Evolutionary conservation across 2,329 filamentous ascomycete genomes (phyloP).

Genomic region (Colletotrichum sublineola): DNA sequence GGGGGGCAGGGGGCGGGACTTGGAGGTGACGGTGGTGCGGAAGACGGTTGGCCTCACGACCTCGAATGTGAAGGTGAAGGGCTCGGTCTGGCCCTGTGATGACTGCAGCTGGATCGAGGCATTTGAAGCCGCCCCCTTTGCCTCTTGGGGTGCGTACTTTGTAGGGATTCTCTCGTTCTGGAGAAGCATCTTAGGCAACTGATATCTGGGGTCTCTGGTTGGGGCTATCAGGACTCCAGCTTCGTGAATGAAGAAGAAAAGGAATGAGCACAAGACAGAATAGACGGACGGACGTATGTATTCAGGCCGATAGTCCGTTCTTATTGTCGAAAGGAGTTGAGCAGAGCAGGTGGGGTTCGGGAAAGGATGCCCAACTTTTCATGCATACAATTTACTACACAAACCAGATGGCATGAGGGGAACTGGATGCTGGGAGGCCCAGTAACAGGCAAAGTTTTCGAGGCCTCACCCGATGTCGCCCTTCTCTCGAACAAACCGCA

Average conservation of each 20-base stretch:
- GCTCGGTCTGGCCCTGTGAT: conserved; percentile 42
- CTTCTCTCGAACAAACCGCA: neutral
- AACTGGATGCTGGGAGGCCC: neutral
- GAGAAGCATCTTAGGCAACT: conserved; percentile 26
- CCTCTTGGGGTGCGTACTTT: conserved; percentile 34
- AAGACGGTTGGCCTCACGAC: conserved; percentile 73
- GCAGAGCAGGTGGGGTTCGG: neutral
- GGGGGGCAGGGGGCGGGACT: conserved; percentile 73
- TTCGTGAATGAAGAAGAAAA: neutral
- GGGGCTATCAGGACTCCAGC: neutral
- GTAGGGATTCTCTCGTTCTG: conserved; percentile 35
- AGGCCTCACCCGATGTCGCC: conserved; percentile 1
- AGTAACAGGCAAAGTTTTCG: neutral
- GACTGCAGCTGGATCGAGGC: conserved; percentile 33
- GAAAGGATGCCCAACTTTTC: neutral
- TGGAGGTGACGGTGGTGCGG: conserved; percentile 75
- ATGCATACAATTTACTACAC: neutral
- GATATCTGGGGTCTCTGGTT: neutral
- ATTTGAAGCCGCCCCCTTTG: conserved; percentile 7
- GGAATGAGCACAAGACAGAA: neutral
- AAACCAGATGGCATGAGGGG: neutral
- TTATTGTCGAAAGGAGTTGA: neutral
- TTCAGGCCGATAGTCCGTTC: neutral
- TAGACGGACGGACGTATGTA: neutral
- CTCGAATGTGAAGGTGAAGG: conserved; percentile 73